These are phyloP conservation scores for Prunus mira DNA, from an alignment of 306 rosid genomes.

Conservation along the genomic window DNA sequence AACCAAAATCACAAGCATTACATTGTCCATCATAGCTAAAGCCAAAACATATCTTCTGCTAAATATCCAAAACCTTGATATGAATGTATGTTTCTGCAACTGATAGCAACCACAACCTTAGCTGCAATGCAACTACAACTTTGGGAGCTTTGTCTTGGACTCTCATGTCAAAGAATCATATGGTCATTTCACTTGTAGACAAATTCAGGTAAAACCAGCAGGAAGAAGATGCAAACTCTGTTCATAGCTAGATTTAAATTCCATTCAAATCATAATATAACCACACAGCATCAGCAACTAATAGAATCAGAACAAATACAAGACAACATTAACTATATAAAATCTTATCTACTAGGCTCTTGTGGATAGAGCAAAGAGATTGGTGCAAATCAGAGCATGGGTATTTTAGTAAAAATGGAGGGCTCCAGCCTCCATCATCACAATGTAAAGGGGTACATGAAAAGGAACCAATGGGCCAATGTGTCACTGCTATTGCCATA, in stretches of 20 bases:
- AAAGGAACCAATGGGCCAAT: slow-evolving; percentile 27
- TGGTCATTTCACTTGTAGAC: background rate
- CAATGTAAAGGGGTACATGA: slow-evolving; percentile 14
- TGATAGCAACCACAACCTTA: slow-evolving; percentile 6
- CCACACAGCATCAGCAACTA: slow-evolving; percentile 18
- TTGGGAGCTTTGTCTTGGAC: slow-evolving; percentile 2
- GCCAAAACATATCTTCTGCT: background rate
- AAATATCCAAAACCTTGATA: background rate
- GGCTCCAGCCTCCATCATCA: slow-evolving; percentile 18
- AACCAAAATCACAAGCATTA: too few species aligned
- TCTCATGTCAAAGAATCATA: slow-evolving; percentile 4
- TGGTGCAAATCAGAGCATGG: slow-evolving; percentile 6
- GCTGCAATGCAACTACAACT: background rate
- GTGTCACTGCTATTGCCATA: slow-evolving; percentile 16
- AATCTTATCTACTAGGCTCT: background rate
- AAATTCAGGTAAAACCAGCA: background rate
- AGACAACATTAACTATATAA: background rate
- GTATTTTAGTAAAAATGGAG: background rate
- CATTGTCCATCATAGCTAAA: background rate
- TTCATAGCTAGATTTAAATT: background rate
- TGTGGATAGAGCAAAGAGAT: background rate
- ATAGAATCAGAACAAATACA: background rate
- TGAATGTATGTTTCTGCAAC: background rate
- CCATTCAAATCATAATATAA: slow-evolving; percentile 23
- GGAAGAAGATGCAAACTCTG: background rate